These are phyloP conservation scores for Fonsecaea nubica DNA, from an alignment of 2,329 filamentous ascomycete genomes.

Conservation along the genomic window DNA sequence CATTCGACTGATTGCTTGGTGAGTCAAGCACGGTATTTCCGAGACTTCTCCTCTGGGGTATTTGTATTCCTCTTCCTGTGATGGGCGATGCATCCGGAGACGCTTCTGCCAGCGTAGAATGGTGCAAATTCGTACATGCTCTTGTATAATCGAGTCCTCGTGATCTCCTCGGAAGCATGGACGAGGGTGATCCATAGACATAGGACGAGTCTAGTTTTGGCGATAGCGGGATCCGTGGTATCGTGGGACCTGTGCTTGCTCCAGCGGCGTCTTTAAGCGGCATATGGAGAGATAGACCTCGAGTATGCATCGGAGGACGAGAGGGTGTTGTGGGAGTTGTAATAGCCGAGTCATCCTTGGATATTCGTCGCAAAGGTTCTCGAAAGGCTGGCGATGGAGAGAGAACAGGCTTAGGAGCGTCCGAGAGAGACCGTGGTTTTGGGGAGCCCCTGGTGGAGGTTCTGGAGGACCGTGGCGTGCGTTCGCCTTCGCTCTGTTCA, in stretches of 20 bases:
- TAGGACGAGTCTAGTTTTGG: slow-evolving; percentile 85
- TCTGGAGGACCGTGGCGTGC: slow-evolving; percentile 34
- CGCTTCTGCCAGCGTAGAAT: slow-evolving; percentile 89
- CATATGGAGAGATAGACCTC: slow-evolving; percentile 74
- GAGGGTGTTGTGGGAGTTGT: slow-evolving; percentile 73
- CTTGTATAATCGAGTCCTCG: slow-evolving; percentile 91
- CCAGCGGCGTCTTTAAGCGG: slow-evolving; percentile 54
- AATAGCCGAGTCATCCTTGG: slow-evolving; percentile 71
- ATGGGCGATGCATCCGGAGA: slow-evolving; percentile 91
- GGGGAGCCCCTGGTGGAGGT: slow-evolving; percentile 41
- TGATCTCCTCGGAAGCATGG: slow-evolving; percentile 85
- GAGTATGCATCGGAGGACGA: slow-evolving; percentile 66
- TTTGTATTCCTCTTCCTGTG: slow-evolving; percentile 69
- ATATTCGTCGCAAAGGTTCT: slow-evolving; percentile 58
- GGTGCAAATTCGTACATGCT: slow-evolving; percentile 91
- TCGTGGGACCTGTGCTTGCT: slow-evolving; percentile 54
- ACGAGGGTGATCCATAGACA: slow-evolving; percentile 84
- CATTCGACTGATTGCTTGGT: slow-evolving; percentile 64
- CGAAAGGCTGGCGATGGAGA: slow-evolving; percentile 66
- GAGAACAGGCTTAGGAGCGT: slow-evolving; percentile 65
- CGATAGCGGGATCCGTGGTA: slow-evolving; percentile 73
- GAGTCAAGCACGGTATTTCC: slow-evolving; percentile 63
- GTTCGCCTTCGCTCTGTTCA: slow-evolving; percentile 37
- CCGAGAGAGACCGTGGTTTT: slow-evolving; percentile 70
- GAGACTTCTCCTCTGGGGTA: slow-evolving; percentile 60